phyloP scores from a whole-genome alignment of 345 rosid genomes.

The Citrus unshiu region DNA sequence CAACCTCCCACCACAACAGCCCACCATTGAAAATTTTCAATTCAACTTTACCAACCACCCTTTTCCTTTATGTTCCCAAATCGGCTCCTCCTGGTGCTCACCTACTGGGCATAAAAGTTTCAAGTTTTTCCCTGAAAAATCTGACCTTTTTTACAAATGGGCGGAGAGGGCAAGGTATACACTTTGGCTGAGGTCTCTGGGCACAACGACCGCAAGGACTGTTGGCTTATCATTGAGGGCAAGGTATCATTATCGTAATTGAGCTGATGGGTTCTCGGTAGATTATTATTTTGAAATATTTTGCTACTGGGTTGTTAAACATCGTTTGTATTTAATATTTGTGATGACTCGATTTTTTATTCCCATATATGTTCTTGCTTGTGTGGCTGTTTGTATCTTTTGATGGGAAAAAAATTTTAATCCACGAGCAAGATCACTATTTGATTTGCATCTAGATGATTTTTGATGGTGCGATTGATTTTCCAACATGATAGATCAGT shows the following conservation, averaged over 20 bases:
- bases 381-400: neutral
- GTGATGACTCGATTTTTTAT: neutral
- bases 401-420: neutral
- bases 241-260: slow-evolving; percentile 38
- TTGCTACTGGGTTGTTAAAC: neutral
- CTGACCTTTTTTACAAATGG: slow-evolving; percentile 33
- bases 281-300: neutral
- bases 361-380: neutral
- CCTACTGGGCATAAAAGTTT: neutral
- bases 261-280: neutral
- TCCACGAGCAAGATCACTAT: neutral
- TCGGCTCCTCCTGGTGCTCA: neutral
- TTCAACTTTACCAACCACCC: neutral
- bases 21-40: neutral
- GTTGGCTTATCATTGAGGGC: slow-evolving; percentile 89
- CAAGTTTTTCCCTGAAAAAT: neutral
- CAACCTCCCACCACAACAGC: neutral
- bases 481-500: neutral
- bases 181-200: slow-evolving; percentile 71
- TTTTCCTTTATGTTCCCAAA: neutral
- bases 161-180: slow-evolving; percentile 50
- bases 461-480: neutral
- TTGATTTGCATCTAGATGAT: neutral
- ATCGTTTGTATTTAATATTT: neutral
- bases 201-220: slow-evolving; percentile 62